Base-by-base conservation (phyloP, 2,329 filamentous ascomycete genomes). In the Stromatinia cepivora region DNA sequence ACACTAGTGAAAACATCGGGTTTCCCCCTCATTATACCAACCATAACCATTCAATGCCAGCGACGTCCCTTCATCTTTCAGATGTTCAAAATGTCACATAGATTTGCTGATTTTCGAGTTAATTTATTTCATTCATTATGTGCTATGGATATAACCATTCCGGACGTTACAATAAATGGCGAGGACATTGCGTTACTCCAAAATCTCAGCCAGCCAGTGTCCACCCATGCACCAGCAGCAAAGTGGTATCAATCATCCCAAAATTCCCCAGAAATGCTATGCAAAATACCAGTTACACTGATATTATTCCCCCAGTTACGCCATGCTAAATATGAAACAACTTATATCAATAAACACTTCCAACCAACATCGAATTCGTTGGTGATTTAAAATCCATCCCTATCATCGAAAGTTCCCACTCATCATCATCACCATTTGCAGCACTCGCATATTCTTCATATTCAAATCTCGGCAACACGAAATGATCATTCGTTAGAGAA, bases 381-480 rank as follows among this genome's bases (percentile, higher is more conserved):
- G 66, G 8, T 31, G 57, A 5, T 42, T 50, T 62, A 28, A 67
- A 58, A 48, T 69, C 67, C 39, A 65, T 42, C 3, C 67, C 67
- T 8, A 69, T 69, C 67, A 69, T 69, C 39, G 48, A 65, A 36
- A 42, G 52, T 17, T 69, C 67, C 67, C 67, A 69, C 42, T 69
- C 67, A 28, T 65, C 58, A 57, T 69, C 67, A 50, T 69, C 50
- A 31, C 66, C 52, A 59, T 25, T 53, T 15, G 39, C 57, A 28
- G 28, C 50, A n/a, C 42, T 54, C 6, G 61, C 39, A 39, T 66
- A 65, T 52, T 65, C 67, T 34, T 45, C 46, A 25, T 65, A 65
- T 20, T 69, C 67, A 34, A 69, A 69, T 7, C 61, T 39, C 5
- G 67, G 59, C 5, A 65, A 17, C 15, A 50, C 42, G 20, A 69